phyloP scores from a whole-genome alignment of 768 basidiomycete genomes.

The Imleria badia region DNA sequence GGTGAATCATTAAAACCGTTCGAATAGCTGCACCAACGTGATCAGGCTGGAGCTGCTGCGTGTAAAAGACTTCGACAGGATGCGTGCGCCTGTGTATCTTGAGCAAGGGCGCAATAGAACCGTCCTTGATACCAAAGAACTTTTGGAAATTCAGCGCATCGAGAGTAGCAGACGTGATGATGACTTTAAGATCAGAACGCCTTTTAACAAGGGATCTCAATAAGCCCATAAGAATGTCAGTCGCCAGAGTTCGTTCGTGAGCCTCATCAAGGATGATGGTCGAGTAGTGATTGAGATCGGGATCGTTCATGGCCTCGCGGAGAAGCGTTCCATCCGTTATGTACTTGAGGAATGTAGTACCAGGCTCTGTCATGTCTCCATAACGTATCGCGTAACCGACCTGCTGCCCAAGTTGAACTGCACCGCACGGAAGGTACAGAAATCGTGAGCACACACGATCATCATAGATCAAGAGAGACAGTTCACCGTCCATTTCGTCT shows the following conservation, averaged over 20 bases:
- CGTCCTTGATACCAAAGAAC: conserved; percentile 66
- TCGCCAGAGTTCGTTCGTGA: conserved; percentile 96
- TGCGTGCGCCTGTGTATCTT: conserved; percentile 92
- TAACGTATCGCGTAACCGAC: conserved; percentile 99
- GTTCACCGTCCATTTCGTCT: conserved; percentile 96
- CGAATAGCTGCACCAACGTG: conserved; percentile 97
- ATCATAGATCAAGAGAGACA: neutral
- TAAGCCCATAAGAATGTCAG: conserved; percentile 98
- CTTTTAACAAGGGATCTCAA: conserved; percentile 81
- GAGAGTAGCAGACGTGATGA: conserved; percentile 97
- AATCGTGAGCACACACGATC: neutral
- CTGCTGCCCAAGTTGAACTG: conserved; percentile 89
- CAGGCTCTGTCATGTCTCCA: conserved; percentile 83
- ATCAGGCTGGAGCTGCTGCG: conserved; percentile 89
- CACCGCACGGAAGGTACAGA: neutral
- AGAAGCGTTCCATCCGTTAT: conserved; percentile 99
- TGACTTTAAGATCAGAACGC: conserved; percentile 90
- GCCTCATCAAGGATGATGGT: conserved; percentile 99
- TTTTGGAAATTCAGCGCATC: conserved; percentile 96
- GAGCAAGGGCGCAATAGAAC: conserved; percentile 67
- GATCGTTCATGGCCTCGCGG: conserved; percentile 97
- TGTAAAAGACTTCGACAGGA: conserved; percentile 94
- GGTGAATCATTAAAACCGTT: conserved; percentile 95
- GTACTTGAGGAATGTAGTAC: conserved; percentile 94
- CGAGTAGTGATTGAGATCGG: conserved; percentile 83